Percentiles rank a stretch among this genome's conserved stretches.
Evolutionary conservation across 2,329 filamentous ascomycete genomes (phyloP).

Genomic region (Tolypocladium pustulatum): DNA sequence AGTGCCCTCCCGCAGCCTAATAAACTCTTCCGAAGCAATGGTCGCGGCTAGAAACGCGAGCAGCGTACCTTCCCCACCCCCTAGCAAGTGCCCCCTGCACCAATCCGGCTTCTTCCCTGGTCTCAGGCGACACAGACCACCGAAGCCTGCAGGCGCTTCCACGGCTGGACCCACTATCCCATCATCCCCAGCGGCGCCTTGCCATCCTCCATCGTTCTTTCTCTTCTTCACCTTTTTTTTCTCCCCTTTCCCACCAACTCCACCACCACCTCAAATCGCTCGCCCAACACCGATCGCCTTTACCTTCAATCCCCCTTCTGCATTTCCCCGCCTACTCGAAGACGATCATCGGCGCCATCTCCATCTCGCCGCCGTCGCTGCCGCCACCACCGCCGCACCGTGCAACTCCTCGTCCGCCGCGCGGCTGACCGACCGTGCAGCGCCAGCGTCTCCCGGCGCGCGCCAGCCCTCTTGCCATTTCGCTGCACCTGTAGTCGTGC

Average conservation of each 20-base stretch:
- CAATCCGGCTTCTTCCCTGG: not conserved
- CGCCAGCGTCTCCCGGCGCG: not conserved
- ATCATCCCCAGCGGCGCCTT: constrained; percentile 11
- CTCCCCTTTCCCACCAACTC: constrained; percentile 15
- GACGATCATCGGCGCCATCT: not conserved
- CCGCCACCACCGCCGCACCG: not conserved
- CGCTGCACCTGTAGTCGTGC: not conserved
- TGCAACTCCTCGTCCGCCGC: not conserved
- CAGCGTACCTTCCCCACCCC: not conserved
- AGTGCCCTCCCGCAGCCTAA: no score
- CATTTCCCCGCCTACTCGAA: not conserved
- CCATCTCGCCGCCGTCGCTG: not conserved
- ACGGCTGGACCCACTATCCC: constrained; percentile 10
- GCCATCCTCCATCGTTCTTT: constrained; percentile 14
- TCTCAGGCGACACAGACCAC: not conserved
- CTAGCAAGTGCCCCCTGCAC: not conserved
- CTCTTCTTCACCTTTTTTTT: constrained; percentile 14
- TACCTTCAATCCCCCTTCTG: constrained; percentile 8
- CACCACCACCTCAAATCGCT: constrained; percentile 10
- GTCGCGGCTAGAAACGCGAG: not conserved
- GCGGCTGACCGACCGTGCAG: not conserved
- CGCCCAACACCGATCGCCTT: constrained; percentile 4
- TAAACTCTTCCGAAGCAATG: not conserved
- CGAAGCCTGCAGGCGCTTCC: constrained; percentile 6
- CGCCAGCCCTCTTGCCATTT: not conserved